Percentiles rank a stretch among this genome's conserved stretches.
Conservation (phyloP, 129 eudicot species). For the Apium graveolens region DNA sequence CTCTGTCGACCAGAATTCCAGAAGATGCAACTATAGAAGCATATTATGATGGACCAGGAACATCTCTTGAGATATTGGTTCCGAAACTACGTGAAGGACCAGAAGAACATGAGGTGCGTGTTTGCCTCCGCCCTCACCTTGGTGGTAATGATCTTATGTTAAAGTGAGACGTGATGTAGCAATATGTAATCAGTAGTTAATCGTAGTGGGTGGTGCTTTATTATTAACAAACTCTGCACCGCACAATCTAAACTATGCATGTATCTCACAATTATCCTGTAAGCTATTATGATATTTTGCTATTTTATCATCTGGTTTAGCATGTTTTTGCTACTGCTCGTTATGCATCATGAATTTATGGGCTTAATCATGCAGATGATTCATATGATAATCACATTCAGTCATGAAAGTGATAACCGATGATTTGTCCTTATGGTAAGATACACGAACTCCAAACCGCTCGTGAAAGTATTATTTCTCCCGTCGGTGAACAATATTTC, state of each 20-base stretch:
- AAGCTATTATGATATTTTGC: background rate
- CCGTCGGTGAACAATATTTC: background rate
- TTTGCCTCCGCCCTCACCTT: slow-evolving; percentile 70
- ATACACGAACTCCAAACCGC: background rate
- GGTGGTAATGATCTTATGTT: slow-evolving; percentile 62
- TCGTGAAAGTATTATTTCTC: background rate
- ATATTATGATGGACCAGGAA: slow-evolving; percentile 77
- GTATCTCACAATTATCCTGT: background rate
- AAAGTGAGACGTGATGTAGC: slow-evolving; percentile 21
- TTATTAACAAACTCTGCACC: slow-evolving; percentile 15
- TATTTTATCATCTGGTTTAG: background rate
- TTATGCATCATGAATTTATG: background rate
- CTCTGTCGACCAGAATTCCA: slow-evolving; percentile 79
- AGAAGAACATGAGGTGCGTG: slow-evolving; percentile 88
- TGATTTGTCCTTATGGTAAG: background rate
- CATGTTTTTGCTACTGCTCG: background rate
- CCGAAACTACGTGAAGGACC: slow-evolving; percentile 77
- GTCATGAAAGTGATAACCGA: background rate
- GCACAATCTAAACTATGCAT: slow-evolving; percentile 6
- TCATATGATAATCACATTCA: background rate
- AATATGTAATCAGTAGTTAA: slow-evolving; percentile 9
- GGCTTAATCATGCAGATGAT: background rate
- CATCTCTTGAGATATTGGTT: slow-evolving; percentile 78
- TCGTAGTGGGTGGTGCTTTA: slow-evolving; percentile 11
- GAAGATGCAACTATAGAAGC: slow-evolving; percentile 91